Evolutionary conservation across 1,139 yeast genomes (phyloP).

Genomic region (Sugiyamaella paludigena): DNA sequence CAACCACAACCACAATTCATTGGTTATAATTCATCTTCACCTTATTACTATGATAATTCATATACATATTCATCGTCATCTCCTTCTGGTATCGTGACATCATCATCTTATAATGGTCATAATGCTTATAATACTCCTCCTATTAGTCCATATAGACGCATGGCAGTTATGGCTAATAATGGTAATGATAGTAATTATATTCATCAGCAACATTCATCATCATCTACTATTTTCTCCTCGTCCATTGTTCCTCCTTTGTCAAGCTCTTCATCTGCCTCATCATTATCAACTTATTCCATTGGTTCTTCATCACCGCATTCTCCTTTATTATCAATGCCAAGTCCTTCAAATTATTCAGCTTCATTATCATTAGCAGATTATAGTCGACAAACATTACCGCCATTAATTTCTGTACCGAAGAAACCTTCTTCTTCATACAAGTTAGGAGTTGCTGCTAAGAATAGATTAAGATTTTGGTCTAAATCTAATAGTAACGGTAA

Average conservation of each 20-base stretch:
- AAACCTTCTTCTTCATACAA: neutral
- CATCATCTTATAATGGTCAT: slow-evolving; percentile 1
- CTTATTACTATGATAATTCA: neutral
- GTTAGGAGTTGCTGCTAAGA: slow-evolving; percentile 4
- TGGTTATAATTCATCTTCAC: neutral
- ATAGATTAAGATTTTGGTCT: slow-evolving; percentile 13
- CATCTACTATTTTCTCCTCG: too few relatives aligned
- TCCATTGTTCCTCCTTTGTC: slow-evolving; percentile 13
- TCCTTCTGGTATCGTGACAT: too few relatives aligned
- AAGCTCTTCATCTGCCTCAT: slow-evolving; percentile 15
- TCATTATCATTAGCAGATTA: slow-evolving; percentile 9
- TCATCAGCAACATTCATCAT: slow-evolving; percentile 4
- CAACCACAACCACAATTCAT: slow-evolving; percentile 3
- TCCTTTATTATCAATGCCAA: slow-evolving; percentile 15
- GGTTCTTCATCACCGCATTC: slow-evolving; percentile 13
- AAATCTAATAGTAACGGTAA: neutral
- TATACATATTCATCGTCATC: slow-evolving; percentile 5
- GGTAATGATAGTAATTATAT: neutral
- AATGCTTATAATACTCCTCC: slow-evolving; percentile 17
- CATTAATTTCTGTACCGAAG: slow-evolving; percentile 6
- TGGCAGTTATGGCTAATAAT: neutral
- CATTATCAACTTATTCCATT: slow-evolving; percentile 10
- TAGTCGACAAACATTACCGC: neutral
- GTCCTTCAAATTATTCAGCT: slow-evolving; percentile 5
- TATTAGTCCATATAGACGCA: slow-evolving; percentile 13